Base-by-base conservation (phyloP, 495 filamentous ascomycete genomes). In the Neurospora sp. region DNA sequence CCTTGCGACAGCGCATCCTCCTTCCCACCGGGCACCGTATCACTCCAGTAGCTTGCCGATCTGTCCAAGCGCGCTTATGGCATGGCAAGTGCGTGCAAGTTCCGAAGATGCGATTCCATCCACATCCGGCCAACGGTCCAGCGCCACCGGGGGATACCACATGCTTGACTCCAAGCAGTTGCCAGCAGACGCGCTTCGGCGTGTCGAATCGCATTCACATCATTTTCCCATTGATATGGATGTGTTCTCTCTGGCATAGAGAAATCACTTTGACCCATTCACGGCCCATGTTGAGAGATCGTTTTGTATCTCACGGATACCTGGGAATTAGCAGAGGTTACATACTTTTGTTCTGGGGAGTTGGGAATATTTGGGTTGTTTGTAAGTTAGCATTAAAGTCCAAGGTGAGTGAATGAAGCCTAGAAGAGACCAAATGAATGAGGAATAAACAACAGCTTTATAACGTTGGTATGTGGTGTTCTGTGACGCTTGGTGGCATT, bases 11-110 rank as follows among this genome's bases (percentile, higher is more conserved):
- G 73, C 8, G 83, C 83, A 70, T 85, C 79, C 16, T 85, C 82
- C 79, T 11, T 85, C 82, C 86, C 86, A 88, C 6, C 85, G 80
- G 61, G 84, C 82, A 38, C 87, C 85, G 74, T 85, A 87, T 48
- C 79, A 81, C 37, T 81, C 79, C 18, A 88, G 76, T 6, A 84
- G 85, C 8, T 81, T 79, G 31, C 75, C 76, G 16, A 86, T 83
- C 16, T 80, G 80, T 31, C 84, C 82, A 11, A 88, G 71, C 11
- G 84, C 83, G 7, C 76, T 78, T 2, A 61, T 3, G 0, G 53
- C 53, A 35, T 3, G 4, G 22, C 27, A 66, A 35, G 53, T 66
- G 53, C 27, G 53, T 35, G 53, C 53, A 37, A 66, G 48, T 18
- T 61, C 22, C 53, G 48, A 61, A 5, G 10, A 61, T 31, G 48